phyloP scores from a whole-genome alignment of 202 grass and related monocot genomes.

The Panicum hallii region DNA sequence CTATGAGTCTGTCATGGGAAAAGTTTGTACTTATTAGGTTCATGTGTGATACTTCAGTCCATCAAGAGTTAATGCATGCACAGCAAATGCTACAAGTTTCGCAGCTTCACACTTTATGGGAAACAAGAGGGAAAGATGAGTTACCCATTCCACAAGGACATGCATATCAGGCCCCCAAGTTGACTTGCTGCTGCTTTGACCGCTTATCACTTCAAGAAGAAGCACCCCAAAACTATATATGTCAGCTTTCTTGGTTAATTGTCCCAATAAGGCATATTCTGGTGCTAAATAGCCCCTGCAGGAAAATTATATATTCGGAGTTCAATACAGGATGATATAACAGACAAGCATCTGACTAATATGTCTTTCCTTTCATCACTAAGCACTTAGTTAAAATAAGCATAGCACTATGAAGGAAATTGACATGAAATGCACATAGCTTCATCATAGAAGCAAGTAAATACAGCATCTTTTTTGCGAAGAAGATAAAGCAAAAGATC shows the following conservation, averaged over 20 bases:
- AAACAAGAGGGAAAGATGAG: conserved; percentile 10
- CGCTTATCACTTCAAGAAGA: conserved; percentile 67
- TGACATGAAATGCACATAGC: conserved; percentile 25
- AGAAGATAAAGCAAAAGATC: conserved; percentile 5
- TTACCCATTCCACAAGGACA: conserved; percentile 78
- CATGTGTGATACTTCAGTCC: conserved; percentile 26
- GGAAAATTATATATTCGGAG: conserved; percentile 33
- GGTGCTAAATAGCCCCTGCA: conserved; percentile 75
- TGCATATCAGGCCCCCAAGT: conserved; percentile 60
- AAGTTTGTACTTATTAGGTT: conserved; percentile 6
- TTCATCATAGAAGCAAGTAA: conserved; percentile 27
- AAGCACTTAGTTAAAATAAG: not conserved
- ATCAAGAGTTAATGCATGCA: conserved; percentile 15
- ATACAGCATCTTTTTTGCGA: not conserved
- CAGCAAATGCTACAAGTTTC: conserved; percentile 5
- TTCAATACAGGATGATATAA: conserved; percentile 5
- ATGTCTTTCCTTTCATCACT: not conserved
- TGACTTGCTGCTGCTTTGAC: conserved; percentile 61
- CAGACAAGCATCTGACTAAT: conserved; percentile 20
- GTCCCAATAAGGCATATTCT: conserved; percentile 73
- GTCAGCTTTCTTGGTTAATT: conserved; percentile 79
- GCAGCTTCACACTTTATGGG: not conserved
- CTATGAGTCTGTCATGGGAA: conserved; percentile 18
- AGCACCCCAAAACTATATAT: conserved; percentile 80
- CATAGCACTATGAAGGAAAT: conserved; percentile 11